Evolutionary conservation across 139 green algal species (phyloP), one percentile per base, ranked within the genome.

Genomic region (Coelastrella sp.): DNA sequence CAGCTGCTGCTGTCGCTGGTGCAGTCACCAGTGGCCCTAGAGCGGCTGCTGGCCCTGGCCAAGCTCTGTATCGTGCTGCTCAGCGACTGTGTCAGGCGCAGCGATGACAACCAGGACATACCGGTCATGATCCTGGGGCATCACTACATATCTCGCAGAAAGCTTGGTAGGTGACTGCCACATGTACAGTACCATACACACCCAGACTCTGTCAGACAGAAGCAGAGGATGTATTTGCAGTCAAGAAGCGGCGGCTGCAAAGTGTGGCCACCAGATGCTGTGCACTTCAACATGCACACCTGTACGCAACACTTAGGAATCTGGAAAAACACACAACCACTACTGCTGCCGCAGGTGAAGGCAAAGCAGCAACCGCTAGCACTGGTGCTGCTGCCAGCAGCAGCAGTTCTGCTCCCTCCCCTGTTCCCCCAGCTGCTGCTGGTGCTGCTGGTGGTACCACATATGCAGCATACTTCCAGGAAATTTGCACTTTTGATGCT

Each of bases 91-190:
- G 78, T 93, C 59, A 59, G 91, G 63, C 78, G 78, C 8, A 85
- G 79, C 76, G 49, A 82, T 7, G 78, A 87, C 57, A 80, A 66
- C 49, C 84, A 88, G 22, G 90, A 93, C 87, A 89, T 78, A n/a
- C 92, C 92, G 12, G 61, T 94, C 25, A 66, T 90, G 14, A 83
- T 87, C 14, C 84, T 94, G n/a, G 92, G 90, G 1, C 87, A 91
- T 25, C 92, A 94, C 79, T 91, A 93, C 90, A 57, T 94, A 10
- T 89, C 87, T 27, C 70, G 88, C 63, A 90, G 92, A 15, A 35
- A 65, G 66, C 68, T 88, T n/a, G 68, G 84, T 81, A 20, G 78
- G 84, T 57, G 25, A 60, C 35, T 49, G 35, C 35, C 35, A 49
- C 35, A 3, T 49, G 35, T 49, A 49, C 35, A 49, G 35, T 49